Evolutionary conservation across 2,329 filamentous ascomycete genomes (phyloP).

Genomic region (Peltaster fructicola): DNA sequence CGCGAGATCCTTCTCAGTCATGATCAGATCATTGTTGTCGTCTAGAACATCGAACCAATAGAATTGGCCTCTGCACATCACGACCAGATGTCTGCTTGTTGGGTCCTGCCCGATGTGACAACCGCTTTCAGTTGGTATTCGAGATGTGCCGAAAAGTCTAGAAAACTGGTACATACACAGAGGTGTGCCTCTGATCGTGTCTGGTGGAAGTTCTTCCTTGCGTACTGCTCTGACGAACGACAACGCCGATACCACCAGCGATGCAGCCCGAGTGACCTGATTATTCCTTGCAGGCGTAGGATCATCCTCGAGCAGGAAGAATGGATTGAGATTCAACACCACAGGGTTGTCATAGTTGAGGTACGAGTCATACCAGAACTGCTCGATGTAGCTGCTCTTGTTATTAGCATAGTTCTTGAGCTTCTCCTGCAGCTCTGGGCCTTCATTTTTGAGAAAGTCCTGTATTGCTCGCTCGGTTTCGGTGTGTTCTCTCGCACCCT

Average conservation of each 20-base stretch:
- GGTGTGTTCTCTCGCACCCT: constrained; percentile 61
- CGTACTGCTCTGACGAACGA: constrained; percentile 86
- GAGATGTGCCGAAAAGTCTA: constrained; percentile 80
- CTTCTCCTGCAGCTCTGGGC: constrained; percentile 70
- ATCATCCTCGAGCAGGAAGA: constrained; percentile 94
- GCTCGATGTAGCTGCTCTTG: constrained; percentile 92
- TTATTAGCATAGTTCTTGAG: constrained; percentile 78
- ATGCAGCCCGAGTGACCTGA: constrained; percentile 86
- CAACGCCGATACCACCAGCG: constrained; percentile 73
- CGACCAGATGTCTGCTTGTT: constrained; percentile 79
- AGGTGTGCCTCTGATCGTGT: constrained; percentile 65
- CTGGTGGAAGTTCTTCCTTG: constrained; percentile 80
- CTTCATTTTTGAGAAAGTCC: constrained; percentile 68
- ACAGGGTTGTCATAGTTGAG: constrained; percentile 96
- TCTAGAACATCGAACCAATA: constrained; percentile 99
- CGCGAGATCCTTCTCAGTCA: constrained; percentile 86
- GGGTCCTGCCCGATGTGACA: constrained; percentile 94
- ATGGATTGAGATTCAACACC: constrained; percentile 91
- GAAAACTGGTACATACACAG: constrained; percentile 99
- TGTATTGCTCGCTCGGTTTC: constrained; percentile 66
- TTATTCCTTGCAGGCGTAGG: constrained; percentile 92
- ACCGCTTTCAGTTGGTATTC: constrained; percentile 83
- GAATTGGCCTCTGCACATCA: constrained; percentile 86
- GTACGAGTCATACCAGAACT: constrained; percentile 99
- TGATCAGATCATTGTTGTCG: constrained; percentile 84